Evolutionary conservation across 1,284 basidiomycete genomes (phyloP), one percentile per base, ranked within the genome.

Genomic region (Ceratobasidium sp.): DNA sequence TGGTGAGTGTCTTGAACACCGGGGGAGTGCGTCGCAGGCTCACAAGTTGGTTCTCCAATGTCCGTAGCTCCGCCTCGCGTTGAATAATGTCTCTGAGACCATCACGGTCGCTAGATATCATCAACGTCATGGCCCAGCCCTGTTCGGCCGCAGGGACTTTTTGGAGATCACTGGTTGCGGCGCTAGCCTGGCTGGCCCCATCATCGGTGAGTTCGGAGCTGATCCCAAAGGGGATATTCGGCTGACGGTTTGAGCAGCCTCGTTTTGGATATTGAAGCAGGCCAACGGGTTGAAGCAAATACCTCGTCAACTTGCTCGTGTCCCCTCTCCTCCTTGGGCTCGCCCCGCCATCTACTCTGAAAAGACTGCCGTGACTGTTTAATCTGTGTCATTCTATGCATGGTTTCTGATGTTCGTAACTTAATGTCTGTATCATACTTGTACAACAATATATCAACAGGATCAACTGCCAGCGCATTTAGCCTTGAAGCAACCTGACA

Each of bases 191-290:
- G 67, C 67, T 28, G 67, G 67, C 11, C 28, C 44, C 56, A 70
- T 70, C 46, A 70, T 70, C 44, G 67, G 67, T 70, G 33, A 59
- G 67, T 70, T 51, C 9, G 54, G 56, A 18, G 21, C 14, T 36
- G 42, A 8, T 23, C 40, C 28, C 5, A 30, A 33, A 8, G 53
- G 28, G n/a, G 51, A 42, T 16, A 18, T 14, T 23, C 40, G 54
- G 42, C 44, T 69, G 42, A 60, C 44, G 30, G 66, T 33, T 49
- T 58, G 54, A 5, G n/a, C 23, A 70, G 67, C 67, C 42, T 70
- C 67, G 12, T 70, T 70, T 56, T 70, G 67, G 67, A 70, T 70
- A 59, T 46, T 70, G 42, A 70, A 70, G 56, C 67, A 70, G 33
- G 67, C 56, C 18, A 49, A 70, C 36, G 67, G 67, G 11, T 42